Base-by-base conservation (phyloP, 1,139 yeast species). In the Nadsonia commutata region DNA sequence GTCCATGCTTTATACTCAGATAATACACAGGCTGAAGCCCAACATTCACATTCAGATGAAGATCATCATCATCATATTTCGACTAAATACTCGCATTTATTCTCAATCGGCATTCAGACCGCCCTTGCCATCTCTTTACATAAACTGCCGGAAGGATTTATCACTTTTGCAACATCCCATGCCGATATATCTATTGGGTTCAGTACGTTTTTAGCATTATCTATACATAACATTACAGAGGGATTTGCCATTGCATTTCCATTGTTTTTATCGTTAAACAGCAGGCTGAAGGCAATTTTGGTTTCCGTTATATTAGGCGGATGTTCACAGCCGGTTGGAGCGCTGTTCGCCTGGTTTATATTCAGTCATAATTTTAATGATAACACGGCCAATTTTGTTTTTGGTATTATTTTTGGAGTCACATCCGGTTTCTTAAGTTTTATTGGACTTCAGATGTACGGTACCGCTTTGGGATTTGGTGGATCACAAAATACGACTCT, bases 221-320 rank as follows among this genome's bases (percentile, higher is more conserved):
- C 88, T 18, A 74, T 88, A 23, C 98, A 90, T 63, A 90, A 90
- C 60, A 78, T 85, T 52, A 80, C 88, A n/a, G 98, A 90, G 60
- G 98, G 98, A 0, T 86, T 90, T 58, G 77, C 93, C 20, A 86
- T 90, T 83, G 85, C 95, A 18, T 68, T 88, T 46, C 98, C 98
- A 0, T 66, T 90, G 38, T 90, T 79, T 56, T 73, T 86, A 45
- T 85, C 93, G 18, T 58, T 79, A 38, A 66, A 70, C 43, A 71
- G 74, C 2, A 75, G 94, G 51, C 52, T 70, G 38, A 71, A 74
- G 51, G 94, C 96, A 0, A 64, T 85, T 19, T 49, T 70, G 1
- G 72, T 81, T 9, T 73, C 86, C 36, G 75, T 82, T 0, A 51
- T 79, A 0, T 64, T 90, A 18, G 96, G 96, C 2, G 90, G 90